Evolutionary conservation across 495 filamentous ascomycete genomes (phyloP).

Genomic region (Penicillium verhagenii): DNA sequence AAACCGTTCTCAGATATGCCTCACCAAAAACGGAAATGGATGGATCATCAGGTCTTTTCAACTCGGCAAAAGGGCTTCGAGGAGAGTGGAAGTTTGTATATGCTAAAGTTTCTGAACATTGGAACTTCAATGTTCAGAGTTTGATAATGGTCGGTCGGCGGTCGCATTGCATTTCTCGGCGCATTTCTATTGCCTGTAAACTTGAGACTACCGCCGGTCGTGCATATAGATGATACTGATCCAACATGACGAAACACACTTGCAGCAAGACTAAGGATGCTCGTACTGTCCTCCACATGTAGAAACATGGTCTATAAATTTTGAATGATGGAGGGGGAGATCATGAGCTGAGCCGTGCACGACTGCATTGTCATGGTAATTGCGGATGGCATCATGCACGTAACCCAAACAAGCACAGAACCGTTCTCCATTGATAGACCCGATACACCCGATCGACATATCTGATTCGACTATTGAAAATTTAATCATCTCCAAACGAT

Average conservation of each 20-base stretch:
- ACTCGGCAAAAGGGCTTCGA: too few species aligned
- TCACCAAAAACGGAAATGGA: too few species aligned
- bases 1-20: too few species aligned
- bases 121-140: background rate
- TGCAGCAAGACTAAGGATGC: background rate
- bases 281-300: too few species aligned
- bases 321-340: slow-evolving; percentile 19
- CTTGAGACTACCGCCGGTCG: background rate
- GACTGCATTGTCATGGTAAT: slow-evolving; percentile 4
- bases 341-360: slow-evolving; percentile 22
- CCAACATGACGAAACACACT: slow-evolving; percentile 8
- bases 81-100: too few species aligned
- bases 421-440: background rate
- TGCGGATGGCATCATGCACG: slow-evolving; percentile 7
- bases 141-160: background rate
- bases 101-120: too few species aligned
- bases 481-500: background rate
- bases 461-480: background rate
- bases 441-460: background rate
- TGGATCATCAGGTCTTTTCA: too few species aligned
- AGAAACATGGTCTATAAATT: too few species aligned
- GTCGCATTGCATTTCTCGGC: slow-evolving; percentile 2
- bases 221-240: slow-evolving; percentile 2
- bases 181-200: background rate
- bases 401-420: background rate